A percentile compares a stretch with the other conserved stretches of the same genome.
phyloP scores from a whole-genome alignment of 768 basidiomycete species.

The Leccinum rimulosum region DNA sequence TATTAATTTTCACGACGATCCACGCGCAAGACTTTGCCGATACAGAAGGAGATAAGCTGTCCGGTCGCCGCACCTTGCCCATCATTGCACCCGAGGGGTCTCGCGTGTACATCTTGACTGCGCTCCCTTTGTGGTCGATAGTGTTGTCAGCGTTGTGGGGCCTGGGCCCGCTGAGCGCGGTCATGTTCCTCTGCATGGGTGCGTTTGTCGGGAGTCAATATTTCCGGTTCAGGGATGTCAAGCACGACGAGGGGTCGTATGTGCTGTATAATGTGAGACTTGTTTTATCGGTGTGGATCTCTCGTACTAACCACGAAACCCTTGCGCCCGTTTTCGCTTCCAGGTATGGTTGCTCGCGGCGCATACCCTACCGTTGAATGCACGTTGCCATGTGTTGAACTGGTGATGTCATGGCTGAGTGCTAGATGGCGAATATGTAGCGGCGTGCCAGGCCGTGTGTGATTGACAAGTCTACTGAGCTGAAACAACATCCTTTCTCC shows the following conservation, averaged over 20 bases:
- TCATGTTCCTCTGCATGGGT: constrained; percentile 10
- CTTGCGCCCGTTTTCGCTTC: neutral
- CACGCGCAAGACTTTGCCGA: constrained; percentile 38
- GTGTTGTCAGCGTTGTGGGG: constrained; percentile 4
- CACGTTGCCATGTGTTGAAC: constrained; percentile 1
- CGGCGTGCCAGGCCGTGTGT: neutral
- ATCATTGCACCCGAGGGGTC: constrained; percentile 22
- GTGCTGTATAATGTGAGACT: constrained; percentile 16
- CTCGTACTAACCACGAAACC: neutral
- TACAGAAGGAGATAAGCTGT: constrained; percentile 27
- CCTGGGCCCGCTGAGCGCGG: constrained; percentile 8
- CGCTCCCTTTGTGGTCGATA: constrained; percentile 13
- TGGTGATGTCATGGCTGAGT: constrained; percentile 3
- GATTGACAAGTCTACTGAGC: neutral
- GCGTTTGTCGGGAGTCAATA: constrained; percentile 15
- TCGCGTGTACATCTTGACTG: constrained; percentile 9
- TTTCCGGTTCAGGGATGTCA: constrained; percentile 12
- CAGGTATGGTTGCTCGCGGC: constrained; percentile 10
- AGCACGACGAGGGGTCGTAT: constrained; percentile 9
- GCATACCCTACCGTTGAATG: constrained; percentile 11
- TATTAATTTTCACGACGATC: constrained; percentile 36
- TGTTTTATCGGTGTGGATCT: neutral
- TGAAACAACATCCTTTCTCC: neutral
- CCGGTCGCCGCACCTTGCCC: constrained; percentile 33
- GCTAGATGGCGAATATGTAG: neutral